Evolutionary conservation across 257 asterid species (phyloP).

Genomic region (Solanum lignicaule): DNA sequence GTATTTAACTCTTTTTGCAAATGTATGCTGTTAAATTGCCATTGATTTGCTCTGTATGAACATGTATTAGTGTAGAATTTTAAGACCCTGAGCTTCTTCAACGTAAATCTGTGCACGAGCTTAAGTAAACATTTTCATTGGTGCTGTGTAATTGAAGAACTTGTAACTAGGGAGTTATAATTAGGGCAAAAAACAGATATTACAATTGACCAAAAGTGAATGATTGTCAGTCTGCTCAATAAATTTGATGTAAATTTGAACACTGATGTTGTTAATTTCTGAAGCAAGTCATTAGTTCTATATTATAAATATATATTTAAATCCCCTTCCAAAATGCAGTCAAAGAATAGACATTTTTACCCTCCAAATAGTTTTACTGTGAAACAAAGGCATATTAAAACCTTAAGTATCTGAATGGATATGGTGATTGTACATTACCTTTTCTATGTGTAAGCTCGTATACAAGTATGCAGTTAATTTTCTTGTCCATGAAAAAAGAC

Average conservation of each 20-base stretch:
- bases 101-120: background rate
- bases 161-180: background rate
- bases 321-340: background rate
- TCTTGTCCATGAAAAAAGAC: background rate
- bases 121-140: background rate
- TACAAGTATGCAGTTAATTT: background rate
- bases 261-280: background rate
- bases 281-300: background rate
- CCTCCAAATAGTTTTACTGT: background rate
- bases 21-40: background rate
- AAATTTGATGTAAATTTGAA: background rate
- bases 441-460: background rate
- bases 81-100: background rate
- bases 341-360: background rate
- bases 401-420: background rate
- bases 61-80: background rate
- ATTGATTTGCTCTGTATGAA: background rate
- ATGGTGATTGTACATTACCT: background rate
- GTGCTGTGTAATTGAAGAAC: background rate
- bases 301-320: background rate
- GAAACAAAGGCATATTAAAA: background rate
- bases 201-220: background rate
- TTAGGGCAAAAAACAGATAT: too few species aligned
- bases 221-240: background rate
- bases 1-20: conserved; percentile 1